A percentile compares a stretch with the other conserved stretches of the same genome.
phyloP scores from a whole-genome alignment of 352 stramenopile genomes.

The Sclerospora graminicola region DNA sequence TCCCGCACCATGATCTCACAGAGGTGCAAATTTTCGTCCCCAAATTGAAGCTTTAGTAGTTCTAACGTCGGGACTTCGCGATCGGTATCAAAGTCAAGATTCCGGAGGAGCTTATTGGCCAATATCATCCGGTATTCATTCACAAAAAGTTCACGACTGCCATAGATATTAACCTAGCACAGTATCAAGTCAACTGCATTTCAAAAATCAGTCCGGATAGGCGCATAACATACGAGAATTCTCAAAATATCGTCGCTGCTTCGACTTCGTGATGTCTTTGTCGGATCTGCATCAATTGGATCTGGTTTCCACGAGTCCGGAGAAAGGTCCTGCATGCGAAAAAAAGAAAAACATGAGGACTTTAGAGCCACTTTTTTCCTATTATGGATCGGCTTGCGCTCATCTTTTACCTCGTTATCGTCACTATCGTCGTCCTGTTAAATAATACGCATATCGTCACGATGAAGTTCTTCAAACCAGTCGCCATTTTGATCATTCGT shows the following conservation, averaged over 20 bases:
- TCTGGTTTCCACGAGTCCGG: slow-evolving; percentile 88
- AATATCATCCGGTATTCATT: slow-evolving; percentile 98
- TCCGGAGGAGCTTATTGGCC: slow-evolving; percentile 92
- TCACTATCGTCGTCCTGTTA: slow-evolving; percentile 91
- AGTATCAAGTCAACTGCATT: not conserved
- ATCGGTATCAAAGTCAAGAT: slow-evolving; percentile 92
- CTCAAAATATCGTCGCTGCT: slow-evolving; percentile 92
- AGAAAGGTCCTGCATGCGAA: slow-evolving; percentile 42
- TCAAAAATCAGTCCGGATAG: too few species aligned
- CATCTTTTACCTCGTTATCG: slow-evolving; percentile 73
- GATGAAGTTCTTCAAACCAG: slow-evolving; percentile 92
- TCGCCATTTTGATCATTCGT: slow-evolving; percentile 88
- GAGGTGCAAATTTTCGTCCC: slow-evolving; percentile 88
- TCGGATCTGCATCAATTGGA: slow-evolving; percentile 74
- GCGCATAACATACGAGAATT: slow-evolving; percentile 72
- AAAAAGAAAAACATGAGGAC: not conserved
- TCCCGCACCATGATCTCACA: slow-evolving; percentile 98
- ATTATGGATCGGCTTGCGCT: not conserved
- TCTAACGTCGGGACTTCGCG: slow-evolving; percentile 92
- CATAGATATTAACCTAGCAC: slow-evolving; percentile 92
- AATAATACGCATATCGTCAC: slow-evolving; percentile 87
- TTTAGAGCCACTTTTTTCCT: too few species aligned
- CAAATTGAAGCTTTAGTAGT: slow-evolving; percentile 95
- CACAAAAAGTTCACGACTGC: slow-evolving; percentile 97
- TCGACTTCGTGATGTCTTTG: slow-evolving; percentile 64